Evolutionary conservation across 495 filamentous ascomycete species (phyloP).

Genomic region (Hypomontagnella submonticulosa): DNA sequence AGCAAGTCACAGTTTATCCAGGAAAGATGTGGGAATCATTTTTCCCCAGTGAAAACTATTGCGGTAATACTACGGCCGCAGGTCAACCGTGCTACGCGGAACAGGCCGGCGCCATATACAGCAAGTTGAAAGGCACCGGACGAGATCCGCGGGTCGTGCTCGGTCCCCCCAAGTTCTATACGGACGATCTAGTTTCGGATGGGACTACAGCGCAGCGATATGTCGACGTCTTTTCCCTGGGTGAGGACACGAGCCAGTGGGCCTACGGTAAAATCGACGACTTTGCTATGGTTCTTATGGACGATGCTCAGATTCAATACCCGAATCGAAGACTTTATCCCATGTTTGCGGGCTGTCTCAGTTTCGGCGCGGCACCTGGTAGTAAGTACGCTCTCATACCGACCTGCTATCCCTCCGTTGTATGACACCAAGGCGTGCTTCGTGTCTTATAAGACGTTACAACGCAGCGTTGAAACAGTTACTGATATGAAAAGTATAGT

Average conservation of each 20-base stretch:
- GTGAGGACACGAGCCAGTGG: slow-evolving; percentile 19
- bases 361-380: slow-evolving; percentile 20
- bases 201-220: slow-evolving; percentile 8
- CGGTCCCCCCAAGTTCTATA: background rate
- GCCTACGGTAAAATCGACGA: slow-evolving; percentile 2
- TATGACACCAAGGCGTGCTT: too few relatives aligned
- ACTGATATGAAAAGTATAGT: slow-evolving; percentile 5
- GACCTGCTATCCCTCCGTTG: background rate
- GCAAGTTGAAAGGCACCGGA: slow-evolving; percentile 14
- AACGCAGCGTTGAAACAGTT: background rate
- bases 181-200: background rate
- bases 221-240: slow-evolving; percentile 8
- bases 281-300: slow-evolving; percentile 26
- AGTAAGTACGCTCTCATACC: slow-evolving; percentile 17
- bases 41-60: slow-evolving; percentile 21
- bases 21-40: slow-evolving; percentile 36
- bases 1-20: slow-evolving; percentile 24
- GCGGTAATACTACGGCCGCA: slow-evolving; percentile 13
- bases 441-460: too few relatives aligned
- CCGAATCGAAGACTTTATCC: slow-evolving; percentile 19
- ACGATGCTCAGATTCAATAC: slow-evolving; percentile 20
- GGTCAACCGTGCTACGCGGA: slow-evolving; percentile 29
- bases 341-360: slow-evolving; percentile 31
- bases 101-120: slow-evolving; percentile 25
- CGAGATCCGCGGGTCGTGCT: background rate